Percentiles rank a stretch among this genome's conserved stretches.
Evolutionary conservation across 176 grass and related monocot genomes (phyloP).

Genomic region (Oryza glumipatula): DNA sequence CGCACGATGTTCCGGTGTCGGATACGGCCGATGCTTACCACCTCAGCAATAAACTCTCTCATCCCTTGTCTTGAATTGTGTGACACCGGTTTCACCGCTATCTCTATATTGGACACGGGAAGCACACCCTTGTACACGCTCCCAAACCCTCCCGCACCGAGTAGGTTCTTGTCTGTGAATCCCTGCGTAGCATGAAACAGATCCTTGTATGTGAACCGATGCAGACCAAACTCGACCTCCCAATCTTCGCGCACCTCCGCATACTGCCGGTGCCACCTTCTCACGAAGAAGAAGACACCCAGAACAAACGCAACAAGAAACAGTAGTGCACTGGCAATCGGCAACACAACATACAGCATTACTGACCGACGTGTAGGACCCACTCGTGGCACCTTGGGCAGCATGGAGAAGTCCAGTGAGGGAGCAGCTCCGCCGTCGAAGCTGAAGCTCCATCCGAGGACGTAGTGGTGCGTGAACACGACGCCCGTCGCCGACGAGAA

Average conservation of each 20-base stretch:
- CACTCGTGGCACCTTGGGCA: conserved; percentile 11
- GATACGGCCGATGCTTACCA: conserved; percentile 39
- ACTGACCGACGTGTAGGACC: neutral
- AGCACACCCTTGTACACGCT: conserved; percentile 35
- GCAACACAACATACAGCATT: neutral
- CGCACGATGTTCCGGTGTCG: conserved; percentile 26
- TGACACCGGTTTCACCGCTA: conserved; percentile 41
- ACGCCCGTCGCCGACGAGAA: conserved; percentile 27
- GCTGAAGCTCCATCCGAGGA: conserved; percentile 51
- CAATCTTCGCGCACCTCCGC: conserved; percentile 42
- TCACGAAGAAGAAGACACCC: neutral
- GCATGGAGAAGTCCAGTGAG: conserved; percentile 16
- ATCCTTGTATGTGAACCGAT: conserved; percentile 39
- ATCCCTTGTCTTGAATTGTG: conserved; percentile 35
- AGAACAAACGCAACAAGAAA: neutral
- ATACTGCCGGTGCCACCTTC: neutral
- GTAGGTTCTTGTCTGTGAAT: conserved; percentile 20
- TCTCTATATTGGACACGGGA: neutral
- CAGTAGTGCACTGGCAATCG: neutral
- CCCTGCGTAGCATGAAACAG: conserved; percentile 39
- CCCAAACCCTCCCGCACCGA: conserved; percentile 44
- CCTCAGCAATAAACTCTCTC: conserved; percentile 41
- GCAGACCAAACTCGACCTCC: conserved; percentile 37
- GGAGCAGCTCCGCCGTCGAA: conserved; percentile 1
- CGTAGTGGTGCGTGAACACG: conserved; percentile 21